Percentiles rank a stretch among this genome's conserved stretches.
phyloP scores from a whole-genome alignment of 495 filamentous ascomycete genomes.

The Penicillium steckii region DNA sequence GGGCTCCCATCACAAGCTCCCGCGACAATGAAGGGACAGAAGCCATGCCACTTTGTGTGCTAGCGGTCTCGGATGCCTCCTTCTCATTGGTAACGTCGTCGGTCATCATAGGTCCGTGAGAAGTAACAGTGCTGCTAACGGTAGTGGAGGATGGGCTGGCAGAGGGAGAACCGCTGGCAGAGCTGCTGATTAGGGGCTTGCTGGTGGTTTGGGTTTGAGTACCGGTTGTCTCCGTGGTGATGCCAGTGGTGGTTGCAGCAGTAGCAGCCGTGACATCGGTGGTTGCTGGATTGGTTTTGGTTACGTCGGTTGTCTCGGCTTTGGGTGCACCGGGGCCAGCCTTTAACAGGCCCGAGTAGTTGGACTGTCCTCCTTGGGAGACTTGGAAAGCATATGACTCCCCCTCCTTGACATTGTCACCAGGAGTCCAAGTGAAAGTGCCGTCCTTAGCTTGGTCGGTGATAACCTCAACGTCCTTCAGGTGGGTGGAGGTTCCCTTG shows the following conservation, averaged over 20 bases:
- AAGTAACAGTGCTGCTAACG: conserved; percentile 6
- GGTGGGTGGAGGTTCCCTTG: conserved; percentile 37
- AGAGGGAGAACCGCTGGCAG: conserved; percentile 12
- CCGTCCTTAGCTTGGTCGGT: conserved; percentile 34
- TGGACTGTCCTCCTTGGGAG: conserved; percentile 37
- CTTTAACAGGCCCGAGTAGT: conserved; percentile 48
- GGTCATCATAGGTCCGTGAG: conserved; percentile 5
- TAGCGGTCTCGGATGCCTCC: conserved; percentile 11
- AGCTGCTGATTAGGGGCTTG: conserved; percentile 22
- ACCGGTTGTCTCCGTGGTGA: not conserved
- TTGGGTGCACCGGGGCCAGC: conserved; percentile 16
- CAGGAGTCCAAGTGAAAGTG: conserved; percentile 43
- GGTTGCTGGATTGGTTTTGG: conserved; percentile 15
- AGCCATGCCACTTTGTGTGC: conserved; percentile 16
- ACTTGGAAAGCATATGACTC: conserved; percentile 49
- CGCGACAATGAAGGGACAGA: conserved; percentile 15
- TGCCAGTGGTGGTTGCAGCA: conserved; percentile 2
- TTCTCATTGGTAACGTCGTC: conserved; percentile 7
- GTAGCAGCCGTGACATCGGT: conserved; percentile 6
- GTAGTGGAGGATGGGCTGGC: conserved; percentile 13
- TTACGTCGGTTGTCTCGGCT: conserved; percentile 2
- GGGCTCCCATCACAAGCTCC: conserved; percentile 13
- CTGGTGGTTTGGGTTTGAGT: conserved; percentile 10
- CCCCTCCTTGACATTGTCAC: conserved; percentile 32
- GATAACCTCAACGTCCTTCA: conserved; percentile 41